These are phyloP conservation scores for Pseudomonodictys pantanalensis DNA, from an alignment of 495 filamentous ascomycete genomes.

Conservation along the genomic window DNA sequence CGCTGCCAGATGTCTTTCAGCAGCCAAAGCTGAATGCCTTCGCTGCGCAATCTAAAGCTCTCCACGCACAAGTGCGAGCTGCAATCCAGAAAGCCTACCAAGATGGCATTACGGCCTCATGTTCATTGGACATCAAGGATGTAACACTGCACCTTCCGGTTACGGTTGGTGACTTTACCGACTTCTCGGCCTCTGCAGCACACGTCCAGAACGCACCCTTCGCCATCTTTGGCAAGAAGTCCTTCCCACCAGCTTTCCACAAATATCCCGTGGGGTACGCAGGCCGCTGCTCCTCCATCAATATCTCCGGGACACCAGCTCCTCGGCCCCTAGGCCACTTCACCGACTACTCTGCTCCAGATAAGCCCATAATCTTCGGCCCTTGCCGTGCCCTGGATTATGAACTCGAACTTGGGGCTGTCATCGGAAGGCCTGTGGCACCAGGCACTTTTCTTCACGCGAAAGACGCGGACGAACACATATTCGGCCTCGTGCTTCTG, in stretches of 20 bases:
- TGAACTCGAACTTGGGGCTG: slow-evolving; percentile 36
- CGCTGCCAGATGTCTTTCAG: not conserved
- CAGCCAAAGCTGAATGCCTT: slow-evolving; percentile 18
- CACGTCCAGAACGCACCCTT: slow-evolving; percentile 32
- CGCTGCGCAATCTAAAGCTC: slow-evolving; percentile 18
- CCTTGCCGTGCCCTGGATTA: slow-evolving; percentile 36
- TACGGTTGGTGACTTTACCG: slow-evolving; percentile 37
- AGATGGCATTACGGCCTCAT: not conserved
- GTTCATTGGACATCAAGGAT: slow-evolving; percentile 7
- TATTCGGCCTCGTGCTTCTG: slow-evolving; percentile 83
- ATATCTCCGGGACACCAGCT: slow-evolving; percentile 67
- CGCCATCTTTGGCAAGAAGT: slow-evolving; percentile 30
- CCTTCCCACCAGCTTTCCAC: slow-evolving; percentile 29
- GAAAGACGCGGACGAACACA: slow-evolving; percentile 64
- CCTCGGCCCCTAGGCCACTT: slow-evolving; percentile 34
- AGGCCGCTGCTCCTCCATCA: slow-evolving; percentile 74
- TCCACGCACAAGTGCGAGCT: slow-evolving; percentile 9
- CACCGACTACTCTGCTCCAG: slow-evolving; percentile 10
- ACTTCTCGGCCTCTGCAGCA: slow-evolving; percentile 31
- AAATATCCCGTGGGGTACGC: slow-evolving; percentile 52
- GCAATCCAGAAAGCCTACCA: slow-evolving; percentile 11
- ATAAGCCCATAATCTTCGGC: slow-evolving; percentile 30
- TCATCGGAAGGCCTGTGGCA: slow-evolving; percentile 11
- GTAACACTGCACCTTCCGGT: slow-evolving; percentile 35
- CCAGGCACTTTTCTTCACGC: slow-evolving; percentile 39